Base-by-base conservation (phyloP, 208 protist species). In the Leishmania amazonensis region DNA sequence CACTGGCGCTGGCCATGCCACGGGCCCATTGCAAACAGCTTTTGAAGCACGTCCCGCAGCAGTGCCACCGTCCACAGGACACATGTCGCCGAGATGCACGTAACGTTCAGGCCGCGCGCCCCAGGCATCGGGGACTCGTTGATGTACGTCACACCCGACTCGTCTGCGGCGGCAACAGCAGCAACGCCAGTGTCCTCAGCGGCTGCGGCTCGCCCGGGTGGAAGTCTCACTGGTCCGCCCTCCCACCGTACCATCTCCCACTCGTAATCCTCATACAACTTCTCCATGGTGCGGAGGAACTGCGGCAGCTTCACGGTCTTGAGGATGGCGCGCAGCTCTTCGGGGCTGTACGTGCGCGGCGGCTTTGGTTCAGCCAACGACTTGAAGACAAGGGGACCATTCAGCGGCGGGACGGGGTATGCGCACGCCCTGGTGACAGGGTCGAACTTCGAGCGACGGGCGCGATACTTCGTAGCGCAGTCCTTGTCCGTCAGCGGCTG, bases 231-330 rank as follows among this genome's bases (percentile, higher is more conserved):
- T 35, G n/a, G 7, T 21, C 49, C 51, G 31, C 31, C 28, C 40
- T 31, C 57, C 75, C 35, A 17, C 75, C 42, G 35, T 24, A 35
- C 40, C 45, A 38, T 24, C 47, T 70, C 38, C 31, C 42, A 28
- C 64, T 70, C 53, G 38, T 73, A 42, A 49, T 74, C 60, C n/a
- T 24, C 51, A 51, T 81, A 79, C 28, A 77, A 45, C 47, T 76
- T 38, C 60, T 85, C 77, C 82, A 85, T 85, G 21, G 72, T 81
- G 57, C 75, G 68, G 76, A 85, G 74, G 21, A 85, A 85, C 77
- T 85, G 64, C 31, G 82, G 77, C 73, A 85, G 49, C 82, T 58
- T 78, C 38, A 76, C 19, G 1, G 70, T 38, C 73, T 40, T 67
- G 47, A 85, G 58, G 24, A 81, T 38, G 19, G 54, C 72, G 11